Evolutionary conservation across 257 asterid species (phyloP).

Genomic region (Nicotiana knightiana): DNA sequence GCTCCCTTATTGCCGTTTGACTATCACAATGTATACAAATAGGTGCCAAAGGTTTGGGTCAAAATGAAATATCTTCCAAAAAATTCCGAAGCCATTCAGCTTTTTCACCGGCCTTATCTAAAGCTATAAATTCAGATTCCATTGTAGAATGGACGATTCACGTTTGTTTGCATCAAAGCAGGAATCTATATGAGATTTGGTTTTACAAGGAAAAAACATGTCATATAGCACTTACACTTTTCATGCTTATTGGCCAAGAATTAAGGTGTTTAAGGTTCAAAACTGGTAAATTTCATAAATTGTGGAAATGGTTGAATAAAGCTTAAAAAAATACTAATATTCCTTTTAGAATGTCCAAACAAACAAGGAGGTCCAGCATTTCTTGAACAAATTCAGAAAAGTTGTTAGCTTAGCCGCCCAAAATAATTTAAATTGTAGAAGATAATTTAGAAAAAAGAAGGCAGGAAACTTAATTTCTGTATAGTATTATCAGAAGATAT

Average conservation of each 20-base stretch:
- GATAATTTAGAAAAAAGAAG: conserved; percentile 31
- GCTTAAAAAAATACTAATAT: background rate
- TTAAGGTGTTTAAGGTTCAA: background rate
- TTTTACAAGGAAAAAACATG: background rate
- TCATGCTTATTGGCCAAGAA: background rate
- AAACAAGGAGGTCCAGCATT: background rate
- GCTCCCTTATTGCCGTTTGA: too few species aligned
- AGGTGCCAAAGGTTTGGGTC: too few species aligned
- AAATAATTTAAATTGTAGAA: conserved; percentile 17
- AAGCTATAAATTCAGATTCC: too few species aligned
- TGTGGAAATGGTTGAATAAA: background rate
- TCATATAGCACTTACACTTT: background rate
- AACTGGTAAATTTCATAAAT: background rate
- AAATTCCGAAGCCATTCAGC: too few species aligned
- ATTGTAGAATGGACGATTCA: too few species aligned
- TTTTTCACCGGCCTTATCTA: too few species aligned
- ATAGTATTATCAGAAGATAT: background rate
- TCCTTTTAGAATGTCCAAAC: background rate
- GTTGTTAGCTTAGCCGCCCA: conserved; percentile 41
- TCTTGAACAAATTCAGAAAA: background rate
- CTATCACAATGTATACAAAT: too few species aligned
- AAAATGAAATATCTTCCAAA: too few species aligned
- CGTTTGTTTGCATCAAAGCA: background rate
- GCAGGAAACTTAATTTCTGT: conserved; percentile 4
- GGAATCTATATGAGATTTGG: background rate